Conservation (phyloP, 345 rosid genomes). For the Ceriops tagal region DNA sequence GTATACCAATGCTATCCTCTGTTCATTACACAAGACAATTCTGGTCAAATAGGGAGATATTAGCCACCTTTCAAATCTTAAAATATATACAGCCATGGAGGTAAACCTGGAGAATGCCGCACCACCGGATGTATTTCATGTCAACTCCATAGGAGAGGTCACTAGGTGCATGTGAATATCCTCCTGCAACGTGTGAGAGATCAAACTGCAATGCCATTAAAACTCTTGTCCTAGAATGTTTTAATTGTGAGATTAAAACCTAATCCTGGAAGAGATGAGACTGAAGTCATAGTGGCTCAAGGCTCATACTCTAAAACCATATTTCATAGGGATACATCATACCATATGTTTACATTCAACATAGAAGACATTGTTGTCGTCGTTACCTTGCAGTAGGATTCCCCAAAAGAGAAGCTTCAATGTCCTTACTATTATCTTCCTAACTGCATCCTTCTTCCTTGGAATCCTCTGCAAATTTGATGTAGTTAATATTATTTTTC, state of each 20-base stretch:
- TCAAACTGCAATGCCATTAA: not conserved
- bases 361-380: too few species aligned
- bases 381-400: conserved; percentile 55
- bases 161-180: conserved; percentile 62
- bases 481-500: not conserved
- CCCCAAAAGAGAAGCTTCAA: conserved; percentile 77
- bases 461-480: conserved; percentile 40
- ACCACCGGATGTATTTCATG: conserved; percentile 62
- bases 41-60: not conserved
- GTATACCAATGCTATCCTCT: conserved; percentile 69
- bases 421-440: conserved; percentile 49
- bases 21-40: conserved; percentile 11
- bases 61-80: not conserved
- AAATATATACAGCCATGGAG: not conserved
- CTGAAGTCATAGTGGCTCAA: too few species aligned
- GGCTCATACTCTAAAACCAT: too few species aligned
- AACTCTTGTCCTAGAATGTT: not conserved
- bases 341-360: too few species aligned
- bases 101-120: conserved; percentile 64
- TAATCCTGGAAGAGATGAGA: too few species aligned
- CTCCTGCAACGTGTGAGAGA: conserved; percentile 38
- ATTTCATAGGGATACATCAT: too few species aligned
- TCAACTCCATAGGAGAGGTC: conserved; percentile 60
- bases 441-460: conserved; percentile 38
- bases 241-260: not conserved